Base-by-base conservation (phyloP, 176 grass and related monocot species). In the Musa troglodytarum region DNA sequence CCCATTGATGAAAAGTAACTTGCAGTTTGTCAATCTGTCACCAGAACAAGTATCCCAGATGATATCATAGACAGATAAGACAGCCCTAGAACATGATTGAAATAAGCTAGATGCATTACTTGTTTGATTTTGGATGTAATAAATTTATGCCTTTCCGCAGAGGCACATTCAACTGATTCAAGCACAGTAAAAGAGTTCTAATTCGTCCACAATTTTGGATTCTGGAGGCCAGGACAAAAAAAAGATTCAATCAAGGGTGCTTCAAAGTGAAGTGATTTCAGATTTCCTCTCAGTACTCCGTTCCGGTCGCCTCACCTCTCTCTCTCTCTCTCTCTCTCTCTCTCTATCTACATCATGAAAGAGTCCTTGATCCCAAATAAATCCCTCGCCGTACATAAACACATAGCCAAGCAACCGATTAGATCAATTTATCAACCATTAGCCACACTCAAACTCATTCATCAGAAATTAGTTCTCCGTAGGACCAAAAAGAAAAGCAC, bases 21-120 rank as follows among this genome's bases (percentile, higher is more conserved):
- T 91, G 95, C 59, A 89, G 75, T 81, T 89, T 93, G 68, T 93
- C 80, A 79, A 98, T 91, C 90, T 98, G 76, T 23, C n/a, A 52
- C 19, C 53, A 65, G 50, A 53, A 17, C 5, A 50, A 26, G 15
- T 2, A 75, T 19, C 22, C 72, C 20, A 70, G 19, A 56, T 79
- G 49, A n/a, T 15, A 79, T 20, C 14, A 70, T 34, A 16, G 29
- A 14, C 7, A 50, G 20, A 50, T 49, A 23, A 0, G 34, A 66
- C 34, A 51, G 49, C 20, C 11, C 10, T 26, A 14, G 25, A 68
- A 68, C 34, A 68, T 29, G 23, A 15, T 68, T 7, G 24, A 68
- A 14, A 25, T 43, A 16, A 26, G 2, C 10, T 21, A 71, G 11
- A 50, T 28, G 26, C 0, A 13, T 1, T 11, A 66, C 23, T 66